Conservation (phyloP, 2,329 filamentous ascomycete species). For the Rutstroemia sp. region DNA sequence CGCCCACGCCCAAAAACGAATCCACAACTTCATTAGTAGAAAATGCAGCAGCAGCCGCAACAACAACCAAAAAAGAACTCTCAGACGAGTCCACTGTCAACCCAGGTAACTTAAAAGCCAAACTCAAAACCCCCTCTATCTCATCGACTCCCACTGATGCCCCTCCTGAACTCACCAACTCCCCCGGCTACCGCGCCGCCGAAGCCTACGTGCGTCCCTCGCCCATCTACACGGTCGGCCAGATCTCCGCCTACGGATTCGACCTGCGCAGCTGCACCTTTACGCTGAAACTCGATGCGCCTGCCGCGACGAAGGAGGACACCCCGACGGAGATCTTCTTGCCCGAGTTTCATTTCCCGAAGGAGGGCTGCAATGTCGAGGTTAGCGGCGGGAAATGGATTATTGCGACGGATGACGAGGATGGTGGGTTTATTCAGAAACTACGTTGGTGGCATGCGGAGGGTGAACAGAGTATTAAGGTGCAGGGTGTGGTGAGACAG, state of each 20-base stretch:
- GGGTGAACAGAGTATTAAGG: slow-evolving; percentile 71
- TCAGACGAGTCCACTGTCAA: slow-evolving; percentile 55
- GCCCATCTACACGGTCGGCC: slow-evolving; percentile 67
- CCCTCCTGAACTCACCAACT: slow-evolving; percentile 50
- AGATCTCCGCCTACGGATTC: slow-evolving; percentile 66
- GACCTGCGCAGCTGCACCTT: slow-evolving; percentile 76
- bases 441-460: slow-evolving; percentile 90
- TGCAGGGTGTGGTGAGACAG: slow-evolving; percentile 64
- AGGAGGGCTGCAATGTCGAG: slow-evolving; percentile 61
- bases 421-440: slow-evolving; percentile 63
- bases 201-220: slow-evolving; percentile 89
- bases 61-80: slow-evolving; percentile 33
- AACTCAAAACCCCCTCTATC: slow-evolving; percentile 61
- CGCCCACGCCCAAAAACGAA: slow-evolving; percentile 35
- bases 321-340: slow-evolving; percentile 76
- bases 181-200: slow-evolving; percentile 75
- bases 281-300: slow-evolving; percentile 59
- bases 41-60: slow-evolving; percentile 31
- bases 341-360: slow-evolving; percentile 88
- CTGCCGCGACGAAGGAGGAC: slow-evolving; percentile 51
- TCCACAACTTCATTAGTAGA: slow-evolving; percentile 40
- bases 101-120: slow-evolving; percentile 67
- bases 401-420: slow-evolving; percentile 65
- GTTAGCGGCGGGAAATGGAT: slow-evolving; percentile 87
- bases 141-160: slow-evolving; percentile 47